These are phyloP conservation scores for Pyrus pyrifolia DNA, from an alignment of 306 rosid genomes.

Conservation along the genomic window DNA sequence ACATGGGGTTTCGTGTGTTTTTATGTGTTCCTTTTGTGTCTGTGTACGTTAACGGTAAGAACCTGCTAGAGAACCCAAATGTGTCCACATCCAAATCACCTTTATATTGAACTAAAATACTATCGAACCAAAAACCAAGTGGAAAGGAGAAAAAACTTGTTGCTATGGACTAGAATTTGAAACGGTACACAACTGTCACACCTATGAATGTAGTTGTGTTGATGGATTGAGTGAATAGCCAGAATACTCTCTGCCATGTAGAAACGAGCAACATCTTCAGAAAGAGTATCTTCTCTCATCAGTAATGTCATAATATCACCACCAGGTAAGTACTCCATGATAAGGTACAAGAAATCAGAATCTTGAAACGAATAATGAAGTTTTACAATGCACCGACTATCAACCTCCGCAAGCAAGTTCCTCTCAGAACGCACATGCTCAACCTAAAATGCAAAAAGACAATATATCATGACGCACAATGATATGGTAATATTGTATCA, in stretches of 20 bases:
- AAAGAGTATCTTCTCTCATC: conserved; percentile 95
- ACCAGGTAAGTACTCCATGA: conserved; percentile 99
- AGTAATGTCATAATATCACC: conserved; percentile 97
- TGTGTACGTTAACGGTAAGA: neutral
- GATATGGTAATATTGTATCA: neutral
- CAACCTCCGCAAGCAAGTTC: conserved; percentile 99
- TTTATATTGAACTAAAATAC: neutral
- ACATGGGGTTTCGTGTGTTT: neutral
- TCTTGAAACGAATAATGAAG: conserved; percentile 96
- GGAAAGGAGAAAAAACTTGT: neutral
- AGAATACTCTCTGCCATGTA: conserved; percentile 97
- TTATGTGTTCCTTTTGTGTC: neutral
- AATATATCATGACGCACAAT: neutral
- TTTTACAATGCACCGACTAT: conserved; percentile 97
- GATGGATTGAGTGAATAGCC: conserved; percentile 94
- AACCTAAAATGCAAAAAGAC: conserved; percentile 41
- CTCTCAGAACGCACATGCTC: conserved; percentile 99
- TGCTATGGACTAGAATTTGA: neutral
- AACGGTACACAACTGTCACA: conserved; percentile 16
- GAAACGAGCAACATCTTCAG: conserved; percentile 90
- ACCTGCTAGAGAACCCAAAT: neutral
- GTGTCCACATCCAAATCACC: neutral
- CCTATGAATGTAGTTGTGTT: conserved; percentile 94
- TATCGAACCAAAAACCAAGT: neutral
- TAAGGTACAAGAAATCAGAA: conserved; percentile 88